A percentile compares a stretch with the other conserved stretches of the same genome.
phyloP scores from a whole-genome alignment of 1,284 basidiomycete genomes.

The Sanghuangporus baumii region DNA sequence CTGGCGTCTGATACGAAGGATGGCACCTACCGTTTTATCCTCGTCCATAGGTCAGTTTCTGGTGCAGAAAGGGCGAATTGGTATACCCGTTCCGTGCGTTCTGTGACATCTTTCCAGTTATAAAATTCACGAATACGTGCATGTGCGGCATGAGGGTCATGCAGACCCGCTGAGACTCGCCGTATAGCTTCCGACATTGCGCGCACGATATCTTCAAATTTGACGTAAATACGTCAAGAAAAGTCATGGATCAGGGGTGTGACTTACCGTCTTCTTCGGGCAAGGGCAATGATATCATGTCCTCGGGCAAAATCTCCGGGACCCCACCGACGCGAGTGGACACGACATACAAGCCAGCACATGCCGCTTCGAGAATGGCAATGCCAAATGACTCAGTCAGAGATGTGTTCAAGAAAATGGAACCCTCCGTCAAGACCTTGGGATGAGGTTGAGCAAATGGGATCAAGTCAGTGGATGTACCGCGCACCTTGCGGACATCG shows the following conservation, averaged over 20 bases:
- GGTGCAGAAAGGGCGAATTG: constrained; percentile 53
- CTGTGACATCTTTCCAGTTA: constrained; percentile 79
- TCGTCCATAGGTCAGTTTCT: constrained; percentile 60
- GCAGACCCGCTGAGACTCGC: constrained; percentile 61
- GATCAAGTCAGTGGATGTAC: background rate
- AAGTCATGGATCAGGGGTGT: background rate
- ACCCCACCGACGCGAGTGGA: constrained; percentile 93
- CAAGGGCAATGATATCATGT: constrained; percentile 91
- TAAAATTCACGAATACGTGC: constrained; percentile 79
- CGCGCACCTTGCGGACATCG: constrained; percentile 75
- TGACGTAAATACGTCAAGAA: background rate
- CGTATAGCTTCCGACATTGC: constrained; percentile 79
- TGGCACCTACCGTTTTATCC: constrained; percentile 58
- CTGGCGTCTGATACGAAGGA: background rate
- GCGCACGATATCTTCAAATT: constrained; percentile 68
- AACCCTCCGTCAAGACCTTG: constrained; percentile 78
- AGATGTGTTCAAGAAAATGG: constrained; percentile 94
- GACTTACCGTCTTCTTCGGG: constrained; percentile 73
- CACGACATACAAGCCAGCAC: constrained; percentile 91
- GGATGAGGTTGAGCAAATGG: background rate
- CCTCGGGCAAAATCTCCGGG: constrained; percentile 89
- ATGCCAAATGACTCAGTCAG: constrained; percentile 98
- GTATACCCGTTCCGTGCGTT: constrained; percentile 84
- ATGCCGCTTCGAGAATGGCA: constrained; percentile 93
- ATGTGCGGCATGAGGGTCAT: constrained; percentile 80